Evolutionary conservation across 768 basidiomycete genomes (phyloP), one percentile per base, ranked within the genome.

Genomic region (Trametes coccinea): DNA sequence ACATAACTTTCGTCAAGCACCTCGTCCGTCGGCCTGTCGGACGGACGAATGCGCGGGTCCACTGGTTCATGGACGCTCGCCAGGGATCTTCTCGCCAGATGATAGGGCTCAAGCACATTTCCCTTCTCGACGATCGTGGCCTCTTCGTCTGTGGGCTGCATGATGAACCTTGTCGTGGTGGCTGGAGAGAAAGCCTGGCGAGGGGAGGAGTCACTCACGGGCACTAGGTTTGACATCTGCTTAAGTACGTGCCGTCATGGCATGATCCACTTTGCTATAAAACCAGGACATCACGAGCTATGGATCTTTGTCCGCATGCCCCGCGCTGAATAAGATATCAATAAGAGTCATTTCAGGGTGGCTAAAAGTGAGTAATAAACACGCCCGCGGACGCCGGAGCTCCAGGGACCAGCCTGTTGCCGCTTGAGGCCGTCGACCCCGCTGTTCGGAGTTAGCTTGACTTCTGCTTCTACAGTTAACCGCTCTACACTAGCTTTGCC

Each of bases 11-110:
- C 71, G 56, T 79, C 78, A 27, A 77, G 66, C 39, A 71, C 68
- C 1, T 73, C 71, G 41, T 71, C 69, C 52, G 66, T 66, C 7
- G 77, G 73, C 17, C 70, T 65, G 11, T 74, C 72, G 3, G 69
- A 63, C 5, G 75, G 57, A 53, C 70, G 71, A 34, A 79, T 64
- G 45, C 77, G 72, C 10, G 78, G 76, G 66, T 81, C 80, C 46
- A 79, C 72, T 5, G 73, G 69, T 52, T 79, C 67, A 8, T 63
- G 56, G 22, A 66, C 68, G 27, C 66, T 61, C 13, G 64, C 56
- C 9, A 62, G 55, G 14, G 54, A 55, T 16, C 60, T 56, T 39
- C 66, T 50, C 46, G 61, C 68, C 51, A 69, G 53, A 33, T 59
- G 56, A 31, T 44, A n/a, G 31, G 30, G 61, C 17, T 51, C 57